Base-by-base conservation (phyloP, 139 green algal genomes). In the Tetradesmus lagerheimii region DNA sequence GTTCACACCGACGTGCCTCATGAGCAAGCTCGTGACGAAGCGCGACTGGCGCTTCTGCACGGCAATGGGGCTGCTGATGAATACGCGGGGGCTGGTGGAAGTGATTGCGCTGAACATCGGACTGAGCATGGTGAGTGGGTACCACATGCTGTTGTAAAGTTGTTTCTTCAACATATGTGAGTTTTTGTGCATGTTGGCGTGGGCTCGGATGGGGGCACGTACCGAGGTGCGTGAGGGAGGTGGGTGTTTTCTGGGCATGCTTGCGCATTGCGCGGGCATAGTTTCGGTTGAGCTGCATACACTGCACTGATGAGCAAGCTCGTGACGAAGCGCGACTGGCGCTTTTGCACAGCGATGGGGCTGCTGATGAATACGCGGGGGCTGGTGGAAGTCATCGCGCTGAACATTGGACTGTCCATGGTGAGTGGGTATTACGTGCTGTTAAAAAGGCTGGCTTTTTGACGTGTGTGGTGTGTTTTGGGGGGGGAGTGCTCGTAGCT, bases 341-440 rank as follows among this genome's bases (percentile, higher is more conserved):
- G 88, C 64, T 91, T 91, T 45, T 80, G 78, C 39, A 41, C 80
- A 2, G 45, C 88, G 6, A 31, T 91, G 39, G 88, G 88, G 6
- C 35, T 91, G 62, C 88, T 91, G 62, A 91, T 91, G 88, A 91
- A 91, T 80, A 91, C 88, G 0, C 41, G 88, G 2, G 88, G 88
- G 20, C 67, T 89, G 45, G 88, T 91, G 88, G 88, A 89, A 67
- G 47, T 89, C 15, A 91, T 89, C 27, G 88, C 67, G 20, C 88
- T 91, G 9, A 89, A 91, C 64, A 83, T 91, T 20, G 88, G 88
- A 37, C 64, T 88, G 0, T 39, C 20, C 35, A 67, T 91, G 80
- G 80, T 90, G 77, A 29, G 86, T 62, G 66, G 8, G 5, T 14
- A 8, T 50, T 4, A 4, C 4, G 43, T 50, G 43, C 4, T 4